phyloP scores from a whole-genome alignment of 1,284 basidiomycete species.

The Papiliotrema terrestris region DNA sequence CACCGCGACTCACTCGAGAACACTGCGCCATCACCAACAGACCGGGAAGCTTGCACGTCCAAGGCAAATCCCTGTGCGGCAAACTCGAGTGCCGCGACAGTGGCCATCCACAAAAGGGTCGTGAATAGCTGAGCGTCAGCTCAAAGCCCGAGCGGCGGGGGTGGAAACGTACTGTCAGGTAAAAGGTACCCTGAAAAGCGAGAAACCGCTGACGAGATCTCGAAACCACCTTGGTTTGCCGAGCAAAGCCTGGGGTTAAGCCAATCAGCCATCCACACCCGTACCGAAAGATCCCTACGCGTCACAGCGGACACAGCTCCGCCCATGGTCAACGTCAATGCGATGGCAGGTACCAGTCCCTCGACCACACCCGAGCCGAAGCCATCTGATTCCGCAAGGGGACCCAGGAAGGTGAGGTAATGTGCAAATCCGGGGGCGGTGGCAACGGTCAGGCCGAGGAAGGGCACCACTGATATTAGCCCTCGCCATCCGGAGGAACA shows the following conservation, averaged over 20 bases:
- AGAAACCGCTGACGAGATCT: slow-evolving; percentile 60
- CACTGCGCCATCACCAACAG: slow-evolving; percentile 65
- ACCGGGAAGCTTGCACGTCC: slow-evolving; percentile 49
- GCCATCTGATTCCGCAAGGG: slow-evolving; percentile 54
- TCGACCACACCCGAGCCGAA: slow-evolving; percentile 63
- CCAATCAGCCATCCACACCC: neutral
- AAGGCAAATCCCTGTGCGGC: slow-evolving; percentile 59
- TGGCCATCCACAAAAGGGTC: slow-evolving; percentile 61
- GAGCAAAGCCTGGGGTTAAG: slow-evolving; percentile 18
- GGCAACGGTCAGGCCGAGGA: slow-evolving; percentile 62
- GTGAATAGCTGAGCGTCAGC: slow-evolving; percentile 44
- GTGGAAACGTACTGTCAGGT: slow-evolving; percentile 51
- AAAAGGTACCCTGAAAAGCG: slow-evolving; percentile 66
- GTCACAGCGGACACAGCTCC: slow-evolving; percentile 57
- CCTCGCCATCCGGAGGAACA: neutral
- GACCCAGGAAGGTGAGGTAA: slow-evolving; percentile 62
- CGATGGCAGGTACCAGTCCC: slow-evolving; percentile 63
- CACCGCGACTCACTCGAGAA: slow-evolving; percentile 57
- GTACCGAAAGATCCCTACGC: slow-evolving; percentile 53
- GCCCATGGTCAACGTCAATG: slow-evolving; percentile 58
- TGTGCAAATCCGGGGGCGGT: slow-evolving; percentile 65
- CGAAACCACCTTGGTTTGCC: slow-evolving; percentile 59
- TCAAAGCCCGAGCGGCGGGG: neutral
- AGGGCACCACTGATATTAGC: slow-evolving; percentile 60
- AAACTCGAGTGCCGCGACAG: slow-evolving; percentile 64